Evolutionary conservation across 768 basidiomycete species (phyloP).

Genomic region (Chalciporus piperatus): DNA sequence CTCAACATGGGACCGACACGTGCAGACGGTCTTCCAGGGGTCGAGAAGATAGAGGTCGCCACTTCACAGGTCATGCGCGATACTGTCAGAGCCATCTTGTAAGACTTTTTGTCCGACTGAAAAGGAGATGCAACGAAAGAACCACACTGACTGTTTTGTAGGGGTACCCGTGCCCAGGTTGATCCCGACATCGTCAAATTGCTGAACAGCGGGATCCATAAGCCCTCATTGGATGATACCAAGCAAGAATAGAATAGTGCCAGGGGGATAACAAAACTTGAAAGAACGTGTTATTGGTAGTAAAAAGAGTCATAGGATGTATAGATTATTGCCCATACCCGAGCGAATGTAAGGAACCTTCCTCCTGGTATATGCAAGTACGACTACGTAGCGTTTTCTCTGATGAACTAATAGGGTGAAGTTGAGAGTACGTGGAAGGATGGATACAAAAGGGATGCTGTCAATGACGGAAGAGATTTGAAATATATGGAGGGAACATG

Average conservation of each 20-base stretch:
- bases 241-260: slow-evolving; percentile 3
- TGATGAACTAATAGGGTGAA: slow-evolving; percentile 19
- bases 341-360: slow-evolving; percentile 20
- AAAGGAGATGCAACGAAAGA: too few species aligned
- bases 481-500: slow-evolving; percentile 8
- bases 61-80: slow-evolving; percentile 72
- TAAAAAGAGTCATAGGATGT: slow-evolving; percentile 26
- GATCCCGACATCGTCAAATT: slow-evolving; percentile 51
- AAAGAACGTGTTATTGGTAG: slow-evolving; percentile 12
- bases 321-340: slow-evolving; percentile 27
- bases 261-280: slow-evolving; percentile 4
- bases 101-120: slow-evolving; percentile 27
- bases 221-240: slow-evolving; percentile 43
- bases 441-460: slow-evolving; percentile 28
- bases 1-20: slow-evolving; percentile 89
- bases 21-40: slow-evolving; percentile 63
- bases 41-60: slow-evolving; percentile 78
- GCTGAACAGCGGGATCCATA: slow-evolving; percentile 57
- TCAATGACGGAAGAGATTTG: slow-evolving; percentile 18
- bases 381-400: slow-evolving; percentile 20
- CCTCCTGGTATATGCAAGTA: slow-evolving; percentile 27
- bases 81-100: slow-evolving; percentile 62
- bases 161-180: slow-evolving; percentile 41
- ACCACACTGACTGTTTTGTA: slow-evolving; percentile 23
- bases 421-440: slow-evolving; percentile 7